Conservation (phyloP, 306 rosid species). For the Medicago ruthenica region DNA sequence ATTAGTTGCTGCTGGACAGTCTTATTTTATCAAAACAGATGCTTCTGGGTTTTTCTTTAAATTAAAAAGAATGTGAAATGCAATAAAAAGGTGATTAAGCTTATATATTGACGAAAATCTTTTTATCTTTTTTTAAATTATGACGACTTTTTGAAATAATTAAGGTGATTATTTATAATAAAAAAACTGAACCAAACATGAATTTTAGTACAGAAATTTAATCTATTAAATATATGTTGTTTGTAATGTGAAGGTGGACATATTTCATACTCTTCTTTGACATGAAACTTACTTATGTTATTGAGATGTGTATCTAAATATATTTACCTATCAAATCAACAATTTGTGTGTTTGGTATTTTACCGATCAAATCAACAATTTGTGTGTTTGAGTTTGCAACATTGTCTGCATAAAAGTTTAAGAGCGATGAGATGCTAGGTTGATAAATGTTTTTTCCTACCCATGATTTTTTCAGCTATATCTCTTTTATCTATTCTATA, state of each 20-base stretch:
- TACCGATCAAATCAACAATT: no score
- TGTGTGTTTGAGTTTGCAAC: constrained; percentile 7
- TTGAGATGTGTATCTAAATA: constrained; percentile 21
- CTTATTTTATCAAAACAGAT: constrained; percentile 32
- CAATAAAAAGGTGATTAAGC: constrained; percentile 1
- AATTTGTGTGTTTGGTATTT: neutral
- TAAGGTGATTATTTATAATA: neutral
- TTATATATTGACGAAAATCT: neutral
- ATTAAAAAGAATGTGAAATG: constrained; percentile 17
- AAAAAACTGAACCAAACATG: constrained; percentile 6
- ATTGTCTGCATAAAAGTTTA: constrained; percentile 2
- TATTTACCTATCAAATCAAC: constrained; percentile 25
- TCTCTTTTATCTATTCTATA: constrained; percentile 21
- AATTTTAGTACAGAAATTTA: constrained; percentile 5
- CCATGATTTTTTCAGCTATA: constrained; percentile 11
- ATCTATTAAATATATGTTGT: constrained; percentile 10
- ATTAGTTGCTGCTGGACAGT: constrained; percentile 10
- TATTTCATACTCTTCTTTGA: constrained; percentile 14
- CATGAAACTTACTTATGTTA: constrained; percentile 28
- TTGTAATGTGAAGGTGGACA: constrained; percentile 21
- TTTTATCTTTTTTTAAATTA: no score
- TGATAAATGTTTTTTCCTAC: constrained; percentile 22
- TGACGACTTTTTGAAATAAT: neutral
- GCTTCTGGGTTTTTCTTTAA: constrained; percentile 3
- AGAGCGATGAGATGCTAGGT: constrained; percentile 14